Base-by-base conservation (phyloP, 441 rosid species). In the Arabidopsis hybrid region DNA sequence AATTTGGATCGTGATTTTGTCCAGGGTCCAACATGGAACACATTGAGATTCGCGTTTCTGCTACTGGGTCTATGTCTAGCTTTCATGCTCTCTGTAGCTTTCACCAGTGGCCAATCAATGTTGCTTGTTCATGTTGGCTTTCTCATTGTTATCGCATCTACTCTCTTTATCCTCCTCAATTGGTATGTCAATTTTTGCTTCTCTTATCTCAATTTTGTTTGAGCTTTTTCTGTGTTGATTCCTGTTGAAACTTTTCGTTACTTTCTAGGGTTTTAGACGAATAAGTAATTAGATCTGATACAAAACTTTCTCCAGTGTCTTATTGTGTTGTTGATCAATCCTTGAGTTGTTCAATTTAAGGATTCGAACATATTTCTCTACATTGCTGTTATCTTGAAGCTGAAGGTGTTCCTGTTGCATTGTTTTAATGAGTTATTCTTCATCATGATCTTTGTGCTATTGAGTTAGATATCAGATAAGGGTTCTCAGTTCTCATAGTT, bases 21-120 rank as follows among this genome's bases (percentile, higher is more conserved):
- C 89, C 26, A 95, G 97, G 96, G 78, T 50, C 93, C 97, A 13
- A 92, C 99, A 60, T 89, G 97, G 97, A 89, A 78, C 81, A 79
- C 90, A 1, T 75, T 95, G 32, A 95, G 82, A 81, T 85, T 89
- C 10, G 81, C 93, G 74, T 92, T 94, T 77, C 64, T 89, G 60
- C 69, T 92, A 81, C 77, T 92, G 78, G 99, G 92, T 76, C 46
- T 85, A 59, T 83, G 81, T 55, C 92, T 91, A 40, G 82, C 89
- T 71, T 79, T 88, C 69, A 92, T 95, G 93, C 83, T 92, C 71
- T 88, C 94, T 36, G 60, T 95, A 60, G 97, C 99, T 40, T 88
- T 92, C 87, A 85, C 93, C 17, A 85, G 93, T 6, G 86, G 89
- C 32, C 98, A 95, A 72, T 82, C 87, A 18, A 83, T 76, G 61